Evolutionary conservation across 495 filamentous ascomycete genomes (phyloP), one percentile per base, ranked within the genome.

Genomic region (Bryoglossum gracile): DNA sequence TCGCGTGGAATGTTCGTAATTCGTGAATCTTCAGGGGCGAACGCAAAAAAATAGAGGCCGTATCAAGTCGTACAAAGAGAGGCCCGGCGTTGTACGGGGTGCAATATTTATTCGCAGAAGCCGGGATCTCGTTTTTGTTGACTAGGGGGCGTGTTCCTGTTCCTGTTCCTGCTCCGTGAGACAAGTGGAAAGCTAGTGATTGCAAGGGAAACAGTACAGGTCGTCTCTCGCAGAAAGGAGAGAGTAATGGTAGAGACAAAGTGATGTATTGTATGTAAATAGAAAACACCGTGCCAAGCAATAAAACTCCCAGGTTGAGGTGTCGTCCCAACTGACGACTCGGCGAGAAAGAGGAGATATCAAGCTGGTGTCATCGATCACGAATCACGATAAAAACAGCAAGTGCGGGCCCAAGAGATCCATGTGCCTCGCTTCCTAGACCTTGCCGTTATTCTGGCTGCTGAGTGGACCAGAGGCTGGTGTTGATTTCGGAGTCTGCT

Each of bases 101-200:
- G 40, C n/a, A n/a, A n/a, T 28, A 32, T 35, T 17, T 25, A 39
- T 9, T 24, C 19, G 17, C 23, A 8, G 13, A 14, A 11, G 16
- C 9, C 8, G 5, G 8, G 23, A 18, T 41, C 28, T 25, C 10
- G 18, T 11, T 47, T 22, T 8, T 47, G 45, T 47, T 47, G 45
- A 47, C 34, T 47, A 37, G 26, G 45, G 45, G 32, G 45, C 45
- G 45, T 21, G 45, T 47, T 38, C 45, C 30, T 23, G 45, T 16
- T 14, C 23, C 19, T 3, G 19, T 14, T 24, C 30, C 18, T 8
- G 16, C 25, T 42, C 25, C 22, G 6, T n/a, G n/a, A n/a, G n/a
- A n/a, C n/a, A n/a, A n/a, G n/a, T n/a, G n/a, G n/a, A n/a, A n/a
- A n/a, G n/a, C n/a, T n/a, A n/a, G n/a, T n/a, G n/a, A n/a, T n/a